Conservation (phyloP, 2,329 filamentous ascomycete species). For the Bipolaris sorokiniana region DNA sequence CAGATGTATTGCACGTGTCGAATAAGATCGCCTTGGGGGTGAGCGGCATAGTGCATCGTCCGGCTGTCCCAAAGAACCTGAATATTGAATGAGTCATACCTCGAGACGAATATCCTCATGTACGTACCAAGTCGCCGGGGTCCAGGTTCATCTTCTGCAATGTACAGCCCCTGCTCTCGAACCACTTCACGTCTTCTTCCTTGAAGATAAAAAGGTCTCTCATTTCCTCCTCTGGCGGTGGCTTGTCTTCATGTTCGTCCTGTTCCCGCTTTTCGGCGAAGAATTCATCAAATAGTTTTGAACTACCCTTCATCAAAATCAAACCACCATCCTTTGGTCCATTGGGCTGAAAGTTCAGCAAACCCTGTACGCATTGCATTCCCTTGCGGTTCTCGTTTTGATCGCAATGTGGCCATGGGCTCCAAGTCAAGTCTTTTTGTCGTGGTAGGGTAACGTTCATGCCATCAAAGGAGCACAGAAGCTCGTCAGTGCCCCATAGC, state of each 20-base stretch:
- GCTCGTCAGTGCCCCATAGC: constrained; percentile 44
- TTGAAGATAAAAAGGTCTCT: constrained; percentile 54
- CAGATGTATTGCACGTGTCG: constrained; percentile 31
- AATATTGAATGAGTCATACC: not conserved
- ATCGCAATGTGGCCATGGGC: constrained; percentile 50
- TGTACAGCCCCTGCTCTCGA: constrained; percentile 49
- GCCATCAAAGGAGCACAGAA: constrained; percentile 49
- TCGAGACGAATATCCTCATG: constrained; percentile 16
- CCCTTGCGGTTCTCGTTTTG: constrained; percentile 50
- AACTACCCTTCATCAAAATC: constrained; percentile 54
- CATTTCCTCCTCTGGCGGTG: constrained; percentile 29
- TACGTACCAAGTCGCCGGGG: constrained; percentile 50
- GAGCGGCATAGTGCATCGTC: constrained; percentile 52
- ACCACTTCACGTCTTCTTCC: constrained; percentile 54
- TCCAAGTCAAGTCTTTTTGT: constrained; percentile 43
- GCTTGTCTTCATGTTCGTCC: constrained; percentile 22
- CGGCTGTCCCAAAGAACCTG: constrained; percentile 53
- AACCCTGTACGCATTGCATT: constrained; percentile 52
- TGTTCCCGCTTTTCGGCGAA: constrained; percentile 38
- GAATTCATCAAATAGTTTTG: constrained; percentile 54
- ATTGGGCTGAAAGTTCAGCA: constrained; percentile 54
- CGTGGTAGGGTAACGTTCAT: constrained; percentile 50
- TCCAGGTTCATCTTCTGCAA: constrained; percentile 51
- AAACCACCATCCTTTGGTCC: constrained; percentile 57
- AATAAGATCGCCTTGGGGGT: constrained; percentile 22